Evolutionary conservation across 306 rosid genomes (phyloP), one percentile per base, ranked within the genome.

Genomic region (Casuarina glauca): DNA sequence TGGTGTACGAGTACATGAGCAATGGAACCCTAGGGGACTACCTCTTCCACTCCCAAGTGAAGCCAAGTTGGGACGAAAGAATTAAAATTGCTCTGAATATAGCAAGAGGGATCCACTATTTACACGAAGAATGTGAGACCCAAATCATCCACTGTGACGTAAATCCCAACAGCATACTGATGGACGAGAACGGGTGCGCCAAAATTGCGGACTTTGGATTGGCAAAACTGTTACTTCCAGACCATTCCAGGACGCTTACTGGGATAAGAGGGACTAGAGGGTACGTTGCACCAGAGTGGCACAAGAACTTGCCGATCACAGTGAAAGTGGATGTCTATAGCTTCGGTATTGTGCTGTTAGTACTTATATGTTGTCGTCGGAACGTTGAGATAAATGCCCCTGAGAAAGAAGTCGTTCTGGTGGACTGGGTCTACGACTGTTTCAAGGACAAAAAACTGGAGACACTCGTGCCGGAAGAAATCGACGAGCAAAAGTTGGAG

Each of bases 1-100:
- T 57, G 35, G 63, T 57, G 63, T 57, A 57, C 63, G 13, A 57
- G 63, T 57, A 57, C 38, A 57, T 20, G 63, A 57, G 63, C 38
- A 57, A 57, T 9, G 63, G 63, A 57, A 57, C 63, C 19, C 63
- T 57, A 4, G 8, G 13, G 4, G 12, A 57, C 36, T 57, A 57
- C 63, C 63, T 57, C 38, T 57, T 57, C 38, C 7, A 20, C 7
- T 57, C 35, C 35, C 36, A 57, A 57, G 8, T 57, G 20, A 20
- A 19, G 9, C 63, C 63, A 2, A 57, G 20, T 20, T 57, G 38
- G 63, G 38, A 6, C 1, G 38, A 20, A 57, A 57, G 63, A 57
- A 20, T 57, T 20, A 57, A 57, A 57, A 57, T 57, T 13, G 4
- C 38, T 57, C 20, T 57, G 15, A 57, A 57, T 57, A 20, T 57